phyloP scores from a whole-genome alignment of 345 rosid species.

The Eucalyptus guilfoylei region DNA sequence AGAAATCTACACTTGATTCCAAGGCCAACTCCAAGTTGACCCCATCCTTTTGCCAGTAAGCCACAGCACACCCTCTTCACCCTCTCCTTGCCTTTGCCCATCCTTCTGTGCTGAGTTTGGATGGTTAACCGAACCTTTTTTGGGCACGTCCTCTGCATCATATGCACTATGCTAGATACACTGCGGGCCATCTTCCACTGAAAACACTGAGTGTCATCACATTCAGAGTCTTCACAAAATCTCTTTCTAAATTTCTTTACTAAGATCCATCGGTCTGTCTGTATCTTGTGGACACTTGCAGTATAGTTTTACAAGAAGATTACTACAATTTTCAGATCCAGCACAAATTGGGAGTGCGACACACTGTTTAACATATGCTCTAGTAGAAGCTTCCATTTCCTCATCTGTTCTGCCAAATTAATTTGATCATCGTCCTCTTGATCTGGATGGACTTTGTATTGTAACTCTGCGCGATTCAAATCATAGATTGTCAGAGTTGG shows the following conservation, averaged over 20 bases:
- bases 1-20: not conserved
- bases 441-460: not conserved
- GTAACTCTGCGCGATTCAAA: not conserved
- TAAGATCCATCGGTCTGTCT: not conserved
- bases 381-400: not conserved
- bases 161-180: not conserved
- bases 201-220: not conserved
- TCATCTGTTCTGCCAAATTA: not conserved
- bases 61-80: not conserved
- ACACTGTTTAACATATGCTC: not conserved
- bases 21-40: not conserved
- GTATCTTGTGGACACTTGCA: not conserved
- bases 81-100: not conserved
- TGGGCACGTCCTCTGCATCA: not conserved
- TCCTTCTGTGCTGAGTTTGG: not conserved
- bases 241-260: not conserved
- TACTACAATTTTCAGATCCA: not conserved
- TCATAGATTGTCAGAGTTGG: too few relatives aligned
- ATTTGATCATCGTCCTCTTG: not conserved
- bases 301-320: not conserved
- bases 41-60: not conserved
- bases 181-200: not conserved
- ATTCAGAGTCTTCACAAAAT: not conserved
- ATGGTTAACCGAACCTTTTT: not conserved
- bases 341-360: not conserved